Evolutionary conservation across 2,329 filamentous ascomycete species (phyloP).

Genomic region (Alternaria sp.): DNA sequence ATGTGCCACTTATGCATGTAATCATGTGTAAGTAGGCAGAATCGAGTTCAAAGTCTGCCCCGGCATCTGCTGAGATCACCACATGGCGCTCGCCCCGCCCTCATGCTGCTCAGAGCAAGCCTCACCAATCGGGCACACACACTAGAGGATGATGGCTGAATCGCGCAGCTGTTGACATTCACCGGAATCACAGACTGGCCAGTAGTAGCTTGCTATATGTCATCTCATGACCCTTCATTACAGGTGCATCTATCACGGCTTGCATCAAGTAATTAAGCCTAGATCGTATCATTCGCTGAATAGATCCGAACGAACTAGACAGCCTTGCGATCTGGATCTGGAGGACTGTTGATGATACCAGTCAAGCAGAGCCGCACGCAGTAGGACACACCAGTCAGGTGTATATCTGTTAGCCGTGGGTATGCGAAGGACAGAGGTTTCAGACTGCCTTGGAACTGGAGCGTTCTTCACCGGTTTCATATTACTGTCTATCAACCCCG

Average conservation of each 20-base stretch:
- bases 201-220: background rate
- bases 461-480: background rate
- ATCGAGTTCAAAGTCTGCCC: background rate
- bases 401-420: background rate
- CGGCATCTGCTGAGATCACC: background rate
- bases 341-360: background rate
- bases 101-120: background rate
- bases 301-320: background rate
- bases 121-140: background rate
- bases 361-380: background rate
- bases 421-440: background rate
- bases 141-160: background rate
- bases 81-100: background rate
- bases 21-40: background rate
- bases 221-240: background rate
- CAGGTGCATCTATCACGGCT: background rate
- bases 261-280: background rate
- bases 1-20: background rate
- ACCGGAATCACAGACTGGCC: background rate
- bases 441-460: background rate
- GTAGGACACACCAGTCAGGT: background rate
- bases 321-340: background rate
- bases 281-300: background rate
- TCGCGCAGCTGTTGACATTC: background rate
- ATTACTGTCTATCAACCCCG: background rate